Conservation (phyloP, 2,329 filamentous ascomycete genomes). For the Diaporthe sp. region DNA sequence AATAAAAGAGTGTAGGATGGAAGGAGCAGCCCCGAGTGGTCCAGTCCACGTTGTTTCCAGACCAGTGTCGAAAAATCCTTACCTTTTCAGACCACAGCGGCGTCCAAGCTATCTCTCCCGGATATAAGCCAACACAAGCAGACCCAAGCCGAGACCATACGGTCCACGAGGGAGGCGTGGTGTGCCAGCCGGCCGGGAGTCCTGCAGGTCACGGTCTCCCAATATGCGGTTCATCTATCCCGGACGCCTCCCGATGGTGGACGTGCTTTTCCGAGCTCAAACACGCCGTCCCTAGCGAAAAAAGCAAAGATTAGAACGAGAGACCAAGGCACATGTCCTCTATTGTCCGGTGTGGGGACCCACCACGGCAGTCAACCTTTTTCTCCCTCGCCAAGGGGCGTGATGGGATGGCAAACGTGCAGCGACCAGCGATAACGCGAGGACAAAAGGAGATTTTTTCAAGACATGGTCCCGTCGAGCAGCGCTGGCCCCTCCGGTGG, state of each 20-base stretch:
- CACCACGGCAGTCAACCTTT: not conserved
- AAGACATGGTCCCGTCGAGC: slow-evolving; percentile 33
- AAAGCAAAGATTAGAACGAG: slow-evolving; percentile 12
- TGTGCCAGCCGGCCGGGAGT: slow-evolving; percentile 8
- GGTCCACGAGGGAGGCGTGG: slow-evolving; percentile 5
- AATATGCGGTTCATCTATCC: slow-evolving; percentile 18
- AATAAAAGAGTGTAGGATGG: not conserved
- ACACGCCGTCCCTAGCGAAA: slow-evolving; percentile 13
- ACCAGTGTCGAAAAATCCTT: not conserved
- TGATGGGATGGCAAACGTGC: not conserved
- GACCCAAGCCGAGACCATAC: not conserved
- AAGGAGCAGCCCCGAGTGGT: slow-evolving; percentile 5
- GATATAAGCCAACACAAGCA: not conserved
- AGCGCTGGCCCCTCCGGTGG: slow-evolving; percentile 6
- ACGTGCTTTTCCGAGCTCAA: slow-evolving; percentile 25
- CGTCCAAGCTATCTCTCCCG: not conserved
- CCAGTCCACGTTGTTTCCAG: slow-evolving; percentile 9
- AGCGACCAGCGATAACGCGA: not conserved
- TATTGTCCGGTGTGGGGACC: not conserved
- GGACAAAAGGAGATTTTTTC: slow-evolving; percentile 36
- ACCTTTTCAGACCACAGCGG: not conserved
- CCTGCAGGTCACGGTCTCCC: not conserved
- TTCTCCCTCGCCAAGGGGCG: not conserved
- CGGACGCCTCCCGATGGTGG: not conserved
- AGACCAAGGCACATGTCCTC: not conserved